Percentiles rank a stretch among this genome's conserved stretches.
Conservation (phyloP, 176 grass and related monocot genomes). For the Microstegium vimineum region DNA sequence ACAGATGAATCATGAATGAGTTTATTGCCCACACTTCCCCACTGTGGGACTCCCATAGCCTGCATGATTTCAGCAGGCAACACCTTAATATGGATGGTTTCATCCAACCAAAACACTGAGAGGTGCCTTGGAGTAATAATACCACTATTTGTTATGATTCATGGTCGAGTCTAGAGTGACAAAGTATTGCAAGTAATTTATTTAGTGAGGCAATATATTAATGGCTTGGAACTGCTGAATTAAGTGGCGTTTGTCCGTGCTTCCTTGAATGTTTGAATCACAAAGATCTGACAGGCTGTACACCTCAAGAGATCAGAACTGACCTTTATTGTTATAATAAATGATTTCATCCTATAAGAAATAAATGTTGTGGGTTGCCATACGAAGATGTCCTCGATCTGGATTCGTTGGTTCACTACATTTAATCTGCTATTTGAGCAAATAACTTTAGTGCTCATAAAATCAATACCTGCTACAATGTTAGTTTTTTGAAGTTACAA, state of each 20-base stretch:
- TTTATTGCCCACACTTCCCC: neutral
- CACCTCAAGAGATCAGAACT: conserved; percentile 20
- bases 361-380: conserved; percentile 15
- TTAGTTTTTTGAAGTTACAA: neutral
- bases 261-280: conserved; percentile 12
- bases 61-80: neutral
- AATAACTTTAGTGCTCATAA: neutral
- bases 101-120: neutral
- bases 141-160: neutral
- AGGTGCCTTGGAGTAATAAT: neutral
- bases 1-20: neutral
- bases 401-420: neutral
- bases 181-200: neutral
- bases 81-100: neutral
- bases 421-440: conserved; percentile 4
- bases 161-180: neutral
- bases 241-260: neutral
- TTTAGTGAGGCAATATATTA: neutral
- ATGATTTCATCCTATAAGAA: conserved; percentile 9
- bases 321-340: conserved; percentile 16
- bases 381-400: conserved; percentile 22
- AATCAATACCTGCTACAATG: neutral
- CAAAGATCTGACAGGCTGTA: neutral
- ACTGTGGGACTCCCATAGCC: neutral
- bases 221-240: conserved; percentile 12